These are phyloP conservation scores for Collybiopsis luxurians DNA, from an alignment of 768 basidiomycete species.

Conservation along the genomic window DNA sequence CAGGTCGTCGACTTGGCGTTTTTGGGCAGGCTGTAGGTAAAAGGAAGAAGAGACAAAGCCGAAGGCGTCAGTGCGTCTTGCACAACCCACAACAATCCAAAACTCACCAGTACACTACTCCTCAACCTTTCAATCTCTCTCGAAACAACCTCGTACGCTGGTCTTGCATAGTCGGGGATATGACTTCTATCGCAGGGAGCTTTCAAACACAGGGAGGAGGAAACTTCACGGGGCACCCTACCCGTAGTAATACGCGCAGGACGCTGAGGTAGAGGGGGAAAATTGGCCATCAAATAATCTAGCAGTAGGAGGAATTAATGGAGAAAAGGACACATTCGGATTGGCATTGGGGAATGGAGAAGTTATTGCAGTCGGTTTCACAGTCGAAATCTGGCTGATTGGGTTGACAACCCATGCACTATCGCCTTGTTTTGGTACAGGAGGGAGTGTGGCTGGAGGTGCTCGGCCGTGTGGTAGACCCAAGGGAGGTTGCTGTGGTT, in stretches of 20 bases:
- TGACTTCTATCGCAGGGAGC: slow-evolving; percentile 91
- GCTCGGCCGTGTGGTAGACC: slow-evolving; percentile 43
- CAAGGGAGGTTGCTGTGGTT: slow-evolving; percentile 33
- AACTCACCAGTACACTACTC: slow-evolving; percentile 72
- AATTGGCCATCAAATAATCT: slow-evolving; percentile 27
- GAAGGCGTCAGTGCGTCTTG: neutral
- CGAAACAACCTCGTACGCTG: slow-evolving; percentile 64
- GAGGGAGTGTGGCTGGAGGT: slow-evolving; percentile 28
- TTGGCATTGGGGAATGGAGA: slow-evolving; percentile 81
- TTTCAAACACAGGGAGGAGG: slow-evolving; percentile 31
- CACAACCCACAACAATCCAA: neutral
- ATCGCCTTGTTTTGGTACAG: slow-evolving; percentile 58
- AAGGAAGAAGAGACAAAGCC: neutral
- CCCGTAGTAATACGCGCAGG: slow-evolving; percentile 53
- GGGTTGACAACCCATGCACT: slow-evolving; percentile 68
- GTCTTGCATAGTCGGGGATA: slow-evolving; percentile 68
- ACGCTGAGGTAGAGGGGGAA: slow-evolving; percentile 60
- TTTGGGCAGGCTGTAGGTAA: slow-evolving; percentile 64
- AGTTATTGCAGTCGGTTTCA: slow-evolving; percentile 73
- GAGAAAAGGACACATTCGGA: slow-evolving; percentile 23
- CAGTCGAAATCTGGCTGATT: slow-evolving; percentile 47
- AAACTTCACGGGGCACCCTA: slow-evolving; percentile 35
- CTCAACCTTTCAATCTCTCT: slow-evolving; percentile 63
- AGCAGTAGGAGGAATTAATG: slow-evolving; percentile 35
- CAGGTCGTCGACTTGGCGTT: slow-evolving; percentile 80